Evolutionary conservation across 495 filamentous ascomycete genomes (phyloP).

Genomic region (Neurospora africana): DNA sequence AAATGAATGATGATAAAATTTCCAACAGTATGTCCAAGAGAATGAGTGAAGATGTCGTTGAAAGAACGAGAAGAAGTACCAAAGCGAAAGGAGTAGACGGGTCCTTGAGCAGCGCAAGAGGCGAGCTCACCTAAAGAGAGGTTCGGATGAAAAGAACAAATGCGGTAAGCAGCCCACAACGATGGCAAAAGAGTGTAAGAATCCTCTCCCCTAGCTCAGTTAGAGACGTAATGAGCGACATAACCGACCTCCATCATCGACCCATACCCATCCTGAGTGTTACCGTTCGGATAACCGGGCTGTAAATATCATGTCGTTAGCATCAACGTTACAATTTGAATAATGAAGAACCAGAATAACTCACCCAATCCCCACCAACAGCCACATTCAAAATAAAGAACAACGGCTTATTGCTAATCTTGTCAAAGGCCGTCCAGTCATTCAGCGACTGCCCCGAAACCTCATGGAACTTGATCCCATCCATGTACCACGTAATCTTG

Average conservation of each 20-base stretch:
- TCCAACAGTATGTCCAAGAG: neutral
- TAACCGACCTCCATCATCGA: conserved; percentile 39
- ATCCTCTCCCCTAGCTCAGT: neutral
- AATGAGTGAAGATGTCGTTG: neutral
- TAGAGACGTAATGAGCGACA: conserved; percentile 27
- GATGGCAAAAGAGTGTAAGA: neutral
- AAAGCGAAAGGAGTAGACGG: neutral
- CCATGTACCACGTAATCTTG: conserved; percentile 38
- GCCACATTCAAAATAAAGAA: conserved; percentile 43
- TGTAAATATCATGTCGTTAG: conserved; percentile 7
- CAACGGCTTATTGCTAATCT: conserved; percentile 25
- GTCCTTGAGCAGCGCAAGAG: neutral
- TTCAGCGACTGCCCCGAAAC: conserved; percentile 27
- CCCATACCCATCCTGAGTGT: conserved; percentile 29
- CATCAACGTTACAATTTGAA: neutral
- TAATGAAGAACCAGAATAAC: conserved; percentile 10
- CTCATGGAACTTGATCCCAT: conserved; percentile 32
- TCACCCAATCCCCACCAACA: conserved; percentile 39
- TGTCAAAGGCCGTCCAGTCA: conserved; percentile 27
- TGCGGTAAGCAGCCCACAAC: neutral
- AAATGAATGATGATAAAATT: neutral
- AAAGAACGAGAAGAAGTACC: neutral
- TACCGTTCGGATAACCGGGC: conserved; percentile 30
- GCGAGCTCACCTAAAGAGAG: neutral
- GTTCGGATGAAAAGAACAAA: neutral